Percentiles rank a stretch among this genome's conserved stretches.
These are phyloP conservation scores for Leptomonas seymouri DNA, from an alignment of 208 protist genomes.

Conservation along the genomic window DNA sequence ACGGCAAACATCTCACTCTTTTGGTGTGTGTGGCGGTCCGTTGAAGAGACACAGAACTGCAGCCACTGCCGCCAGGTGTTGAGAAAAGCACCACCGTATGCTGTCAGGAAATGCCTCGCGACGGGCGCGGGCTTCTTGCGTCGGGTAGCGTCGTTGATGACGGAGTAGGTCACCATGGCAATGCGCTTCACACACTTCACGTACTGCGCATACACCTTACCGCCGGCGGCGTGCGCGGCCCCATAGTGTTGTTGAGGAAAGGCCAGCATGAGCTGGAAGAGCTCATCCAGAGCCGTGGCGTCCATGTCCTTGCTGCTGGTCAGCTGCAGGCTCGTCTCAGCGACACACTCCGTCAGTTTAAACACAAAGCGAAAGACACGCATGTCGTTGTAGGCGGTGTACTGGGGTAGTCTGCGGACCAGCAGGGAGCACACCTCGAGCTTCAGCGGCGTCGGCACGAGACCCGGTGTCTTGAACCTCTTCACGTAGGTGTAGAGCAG, in stretches of 20 bases:
- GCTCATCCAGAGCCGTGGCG: constrained; percentile 52
- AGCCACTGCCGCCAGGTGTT: constrained; percentile 78
- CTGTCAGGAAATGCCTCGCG: constrained; percentile 62
- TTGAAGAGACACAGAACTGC: constrained; percentile 46
- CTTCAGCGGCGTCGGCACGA: constrained; percentile 54
- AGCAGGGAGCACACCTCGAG: constrained; percentile 47
- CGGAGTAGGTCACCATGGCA: constrained; percentile 69
- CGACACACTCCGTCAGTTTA: constrained; percentile 82
- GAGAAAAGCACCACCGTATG: constrained; percentile 51
- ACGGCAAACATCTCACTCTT: constrained; percentile 85
- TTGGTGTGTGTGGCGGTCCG: constrained; percentile 51
- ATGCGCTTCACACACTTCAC: constrained; percentile 85
- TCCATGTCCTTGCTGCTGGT: constrained; percentile 43
- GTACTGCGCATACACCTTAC: constrained; percentile 65
- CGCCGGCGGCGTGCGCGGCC: constrained; percentile 39
- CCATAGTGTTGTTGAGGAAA: constrained; percentile 73
- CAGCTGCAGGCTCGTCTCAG: constrained; percentile 64
- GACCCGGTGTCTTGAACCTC: constrained; percentile 64
- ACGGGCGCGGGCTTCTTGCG: constrained; percentile 74
- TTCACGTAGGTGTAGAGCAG: constrained; percentile 80
- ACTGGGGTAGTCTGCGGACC: constrained; percentile 54
- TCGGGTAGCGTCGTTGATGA: constrained; percentile 77
- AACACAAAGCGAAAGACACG: constrained; percentile 70
- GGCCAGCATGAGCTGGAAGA: constrained; percentile 58
- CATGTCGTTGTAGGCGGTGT: constrained; percentile 71